phyloP scores from a whole-genome alignment of 352 stramenopile species.

The Phytopythium helicoides region DNA sequence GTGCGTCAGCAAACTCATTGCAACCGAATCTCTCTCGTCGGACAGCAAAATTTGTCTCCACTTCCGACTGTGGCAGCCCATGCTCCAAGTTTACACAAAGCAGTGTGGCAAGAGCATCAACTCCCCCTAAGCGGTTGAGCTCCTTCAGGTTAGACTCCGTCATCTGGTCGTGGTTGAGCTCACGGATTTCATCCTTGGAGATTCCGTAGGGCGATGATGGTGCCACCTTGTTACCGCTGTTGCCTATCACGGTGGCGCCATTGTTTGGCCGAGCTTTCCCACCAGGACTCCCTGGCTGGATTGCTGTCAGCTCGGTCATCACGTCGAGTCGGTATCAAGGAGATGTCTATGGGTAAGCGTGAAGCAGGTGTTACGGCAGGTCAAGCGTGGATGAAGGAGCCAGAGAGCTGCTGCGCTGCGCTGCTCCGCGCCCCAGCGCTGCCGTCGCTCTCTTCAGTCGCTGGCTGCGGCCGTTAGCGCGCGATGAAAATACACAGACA shows the following conservation, averaged over 20 bases:
- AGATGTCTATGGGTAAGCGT: not conserved
- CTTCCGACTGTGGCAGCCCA: slow-evolving; percentile 54
- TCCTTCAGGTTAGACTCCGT: slow-evolving; percentile 68
- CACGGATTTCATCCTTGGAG: slow-evolving; percentile 60
- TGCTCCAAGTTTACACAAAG: slow-evolving; percentile 73
- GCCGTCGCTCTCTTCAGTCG: no score
- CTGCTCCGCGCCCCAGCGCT: no score
- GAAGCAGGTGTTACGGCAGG: slow-evolving; percentile 7
- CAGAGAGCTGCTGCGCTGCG: no score
- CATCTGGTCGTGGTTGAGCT: slow-evolving; percentile 82
- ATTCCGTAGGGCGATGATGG: slow-evolving; percentile 70
- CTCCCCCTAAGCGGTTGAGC: slow-evolving; percentile 56
- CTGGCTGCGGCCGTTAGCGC: no score
- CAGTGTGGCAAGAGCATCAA: slow-evolving; percentile 45
- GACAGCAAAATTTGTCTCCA: slow-evolving; percentile 51
- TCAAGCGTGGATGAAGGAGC: no score
- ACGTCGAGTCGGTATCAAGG: not conserved
- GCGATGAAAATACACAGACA: no score
- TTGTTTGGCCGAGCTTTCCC: slow-evolving; percentile 25
- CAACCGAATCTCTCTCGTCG: slow-evolving; percentile 54
- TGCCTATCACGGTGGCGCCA: slow-evolving; percentile 6
- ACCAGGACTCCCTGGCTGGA: slow-evolving; percentile 25
- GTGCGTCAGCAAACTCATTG: slow-evolving; percentile 71
- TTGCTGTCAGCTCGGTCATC: slow-evolving; percentile 48
- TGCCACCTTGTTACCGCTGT: slow-evolving; percentile 57